Percentiles rank a stretch among this genome's conserved stretches.
Evolutionary conservation across 805 yeast genomes (phyloP).

Genomic region (Cyberlindnera subsufficiens): DNA sequence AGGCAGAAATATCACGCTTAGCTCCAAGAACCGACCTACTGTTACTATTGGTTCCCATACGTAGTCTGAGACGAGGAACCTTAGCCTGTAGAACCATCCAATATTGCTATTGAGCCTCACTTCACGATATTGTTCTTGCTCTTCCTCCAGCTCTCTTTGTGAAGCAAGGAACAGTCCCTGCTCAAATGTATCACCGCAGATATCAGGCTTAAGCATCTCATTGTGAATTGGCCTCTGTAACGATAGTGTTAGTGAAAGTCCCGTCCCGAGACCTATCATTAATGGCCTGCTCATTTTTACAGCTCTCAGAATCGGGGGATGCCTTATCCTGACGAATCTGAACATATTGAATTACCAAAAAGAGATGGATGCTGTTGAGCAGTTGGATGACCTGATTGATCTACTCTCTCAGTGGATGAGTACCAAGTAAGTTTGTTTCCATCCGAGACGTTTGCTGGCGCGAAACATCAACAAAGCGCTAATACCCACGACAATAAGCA

Average conservation of each 20-base stretch:
- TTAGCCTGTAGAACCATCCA: constrained; percentile 32
- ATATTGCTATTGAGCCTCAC: constrained; percentile 12
- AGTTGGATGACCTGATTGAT: too few species aligned
- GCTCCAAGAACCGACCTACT: constrained; percentile 59
- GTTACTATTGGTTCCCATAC: constrained; percentile 68
- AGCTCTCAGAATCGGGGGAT: neutral
- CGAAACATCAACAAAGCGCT: neutral
- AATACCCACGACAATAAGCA: too few species aligned
- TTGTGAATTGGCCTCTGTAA: constrained; percentile 1
- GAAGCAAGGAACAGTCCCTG: constrained; percentile 59
- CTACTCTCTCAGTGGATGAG: too few species aligned
- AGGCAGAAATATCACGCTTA: constrained; percentile 65
- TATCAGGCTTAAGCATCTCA: constrained; percentile 28
- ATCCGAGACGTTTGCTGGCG: neutral
- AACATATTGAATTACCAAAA: neutral
- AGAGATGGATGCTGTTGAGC: too few species aligned
- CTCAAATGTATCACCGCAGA: constrained; percentile 60
- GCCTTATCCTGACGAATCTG: neutral
- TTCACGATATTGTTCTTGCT: constrained; percentile 30
- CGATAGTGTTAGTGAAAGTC: neutral
- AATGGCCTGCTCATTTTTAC: neutral
- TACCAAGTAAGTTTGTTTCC: neutral
- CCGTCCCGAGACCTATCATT: neutral
- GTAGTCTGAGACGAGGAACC: constrained; percentile 45
- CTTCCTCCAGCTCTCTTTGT: constrained; percentile 44